Evolutionary conservation across 306 rosid genomes (phyloP), one percentile per base, ranked within the genome.

Genomic region (Comarum palustre): DNA sequence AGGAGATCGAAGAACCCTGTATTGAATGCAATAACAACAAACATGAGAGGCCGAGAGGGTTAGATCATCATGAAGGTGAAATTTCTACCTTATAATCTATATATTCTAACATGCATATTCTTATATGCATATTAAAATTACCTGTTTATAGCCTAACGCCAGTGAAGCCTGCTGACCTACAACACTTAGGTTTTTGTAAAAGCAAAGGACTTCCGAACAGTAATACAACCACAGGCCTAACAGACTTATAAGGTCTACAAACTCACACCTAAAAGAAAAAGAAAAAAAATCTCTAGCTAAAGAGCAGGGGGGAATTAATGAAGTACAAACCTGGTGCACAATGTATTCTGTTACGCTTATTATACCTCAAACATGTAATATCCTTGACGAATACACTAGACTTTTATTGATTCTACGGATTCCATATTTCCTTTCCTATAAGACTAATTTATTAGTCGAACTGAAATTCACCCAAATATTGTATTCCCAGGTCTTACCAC

Each of bases 301-400:
- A 47, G 45, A 68, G 57, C 7, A 15, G 51, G 31, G 12, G 25
- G 19, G 3, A 48, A 19, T 9, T 29, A 50, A 67, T 20, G 5
- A 68, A 19, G 38, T 45, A 13, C 73, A 69, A 69, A 69, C 61
- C 52, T n/a, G 62, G 32, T 69, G 31, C 31, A 13, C 22, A 68
- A 5, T 32, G 61, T 34, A 50, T 50, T n/a, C 34, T 32, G 32
- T 50, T 69, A 69, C 19, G 16, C 36, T 51, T 39, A 51, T 51
- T 2, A 51, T 52, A 52, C 54, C 54, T 14, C 1, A 43, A 43
- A 25, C 34, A 25, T 38, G 24, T 20, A n/a, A 5, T 17, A 34
- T 22, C 45, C 46, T 8, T 39, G 50, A 65, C 0, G 8, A 36
- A 39, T 12, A 65, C 43, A 59, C 25, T 19, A 62, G 19, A 3